Base-by-base conservation (phyloP, 1,284 basidiomycete genomes). In the Gomphus bonarii region DNA sequence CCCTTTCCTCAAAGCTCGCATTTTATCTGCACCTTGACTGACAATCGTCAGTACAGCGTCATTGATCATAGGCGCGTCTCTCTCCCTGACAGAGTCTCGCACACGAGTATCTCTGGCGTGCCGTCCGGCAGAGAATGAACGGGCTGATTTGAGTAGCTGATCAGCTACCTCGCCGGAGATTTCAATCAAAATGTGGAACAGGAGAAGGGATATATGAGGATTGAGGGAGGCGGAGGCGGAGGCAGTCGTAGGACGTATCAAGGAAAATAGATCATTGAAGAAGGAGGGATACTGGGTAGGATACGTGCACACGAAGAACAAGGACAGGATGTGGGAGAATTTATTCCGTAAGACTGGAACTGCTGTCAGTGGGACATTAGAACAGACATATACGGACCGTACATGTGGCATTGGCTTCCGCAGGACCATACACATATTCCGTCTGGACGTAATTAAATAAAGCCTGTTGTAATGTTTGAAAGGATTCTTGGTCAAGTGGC, bases 321-420 rank as follows among this genome's bases (percentile, higher is more conserved):
- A 81, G 0, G 95, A 89, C 50, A 98, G 77, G n/a, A 94, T 95
- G 74, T 97, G 95, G 16, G 94, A 92, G 69, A 98, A 91, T 72
- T 99, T 99, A 79, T 99, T 99, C 67, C 94, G 85, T 59, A 97
- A 72, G 71, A 88, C 91, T 92, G 10, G 33, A 18, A 28, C 18
- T 28, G 50, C 18, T 46, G 60, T 36, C 18, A 55, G 48, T 62
- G n/a, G 60, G 54, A 50, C 57, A 25, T 2, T 3, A 49, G 11
- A 58, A 46, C 44, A 59, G 35, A 55, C 50, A 38, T 59, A 55
- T 22, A 58, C n/a, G 47, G 50, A 53, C 20, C 89, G 69, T 67
- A 90, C 89, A 93, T 50, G 82, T 66, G 54, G 86, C 81, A 61
- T 75, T 78, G 38, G 80, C 77, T 72, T 93, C 90, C 56, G 88